Evolutionary conservation across 345 rosid species (phyloP), one percentile per base, ranked within the genome.

Genomic region (Nephelium lappaceum): DNA sequence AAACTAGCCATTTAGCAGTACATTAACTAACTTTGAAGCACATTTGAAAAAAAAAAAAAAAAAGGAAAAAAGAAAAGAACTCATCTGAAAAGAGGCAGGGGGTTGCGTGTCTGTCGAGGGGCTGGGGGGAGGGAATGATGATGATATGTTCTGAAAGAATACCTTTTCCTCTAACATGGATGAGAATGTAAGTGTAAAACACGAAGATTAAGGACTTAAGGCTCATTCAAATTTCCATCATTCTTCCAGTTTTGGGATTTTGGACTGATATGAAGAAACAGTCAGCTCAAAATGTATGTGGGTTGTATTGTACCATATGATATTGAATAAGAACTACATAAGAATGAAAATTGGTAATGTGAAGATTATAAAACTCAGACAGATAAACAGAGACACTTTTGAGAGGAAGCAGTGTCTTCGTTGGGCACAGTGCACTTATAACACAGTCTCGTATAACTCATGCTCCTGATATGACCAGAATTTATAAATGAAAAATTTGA

Each of bases 381-480:
- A 12, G 60, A 53, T 36, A 9, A n/a, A 57, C 36, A 72, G 14
- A 41, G 61, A 15, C 18, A 72, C 11, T 53, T 51, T 31, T 49
- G n/a, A 18, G 31, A 49, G 42, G 9, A 49, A 18, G 47, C 45
- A 5, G 31, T 55, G 21, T 72, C 27, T 53, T 18, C 49, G 11
- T 8, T 36, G 15, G 57, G 36, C 19, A 21, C 16, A 11, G n/a
- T 69, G 72, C 51, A 1, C 57, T 14, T 69, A 14, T 18, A 24
- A 57, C 65, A 8, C 7, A 31, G 47, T 36, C 24, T 19, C 39
- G 51, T 15, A 14, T 55, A 62, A 55, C 25, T 36, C 24, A 31
- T 61, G 9, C 75, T 73, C 61, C 69, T 45, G 42, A 74, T 25
- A 25, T 31, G 36, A 24, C 21, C 41, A 72, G 47, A 36, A 55